Evolutionary conservation across 345 rosid species (phyloP), one percentile per base, ranked within the genome.

Genomic region (Mangifera indica): DNA sequence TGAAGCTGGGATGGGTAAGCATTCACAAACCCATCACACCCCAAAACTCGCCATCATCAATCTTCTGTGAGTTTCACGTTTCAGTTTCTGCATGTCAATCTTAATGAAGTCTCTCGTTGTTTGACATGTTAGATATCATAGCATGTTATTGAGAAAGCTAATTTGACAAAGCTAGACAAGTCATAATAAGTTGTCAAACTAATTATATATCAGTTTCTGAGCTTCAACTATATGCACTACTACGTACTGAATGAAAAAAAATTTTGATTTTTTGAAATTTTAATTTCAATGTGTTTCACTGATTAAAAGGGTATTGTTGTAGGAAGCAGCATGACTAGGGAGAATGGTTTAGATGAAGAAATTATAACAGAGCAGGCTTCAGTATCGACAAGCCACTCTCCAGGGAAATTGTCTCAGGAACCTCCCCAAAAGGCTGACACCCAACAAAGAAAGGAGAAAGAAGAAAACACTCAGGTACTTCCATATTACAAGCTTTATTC

Each of bases 401-500:
- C 67, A 21, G 32, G 1, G 45, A 24, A 22, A 24, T 67, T 61
- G 53, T 60, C 48, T 12, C 49, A 32, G 70, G 65, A 70, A 58
- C 13, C 51, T 45, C 13, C 66, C 8, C n/a, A 24, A 26, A n/a
- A 32, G 59, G 46, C 49, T 49, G 69, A 61, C 7, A 40, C 10
- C 15, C 13, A 60, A 11, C 44, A 55, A 48, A 74, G 48, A 48
- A 65, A 74, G 71, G 42, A 73, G 52, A 63, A 63, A 69, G 75
- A 71, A 42, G 75, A 72, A 32, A 69, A 5, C 66, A 66, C 71
- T n/a, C 57, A 55, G 6, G 21, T 51, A 57, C 72, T 84, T 10
- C 81, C 87, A 4, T 75, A 69, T 70, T 60, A 62, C 61, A 85
- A 74, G 80, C 77, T 85, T 17, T 85, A 80, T 74, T 74, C 80